A percentile compares a stretch with the other conserved stretches of the same genome.
Evolutionary conservation across 75 land plant species (phyloP).

Genomic region (Chamaecyparis obtusa): DNA sequence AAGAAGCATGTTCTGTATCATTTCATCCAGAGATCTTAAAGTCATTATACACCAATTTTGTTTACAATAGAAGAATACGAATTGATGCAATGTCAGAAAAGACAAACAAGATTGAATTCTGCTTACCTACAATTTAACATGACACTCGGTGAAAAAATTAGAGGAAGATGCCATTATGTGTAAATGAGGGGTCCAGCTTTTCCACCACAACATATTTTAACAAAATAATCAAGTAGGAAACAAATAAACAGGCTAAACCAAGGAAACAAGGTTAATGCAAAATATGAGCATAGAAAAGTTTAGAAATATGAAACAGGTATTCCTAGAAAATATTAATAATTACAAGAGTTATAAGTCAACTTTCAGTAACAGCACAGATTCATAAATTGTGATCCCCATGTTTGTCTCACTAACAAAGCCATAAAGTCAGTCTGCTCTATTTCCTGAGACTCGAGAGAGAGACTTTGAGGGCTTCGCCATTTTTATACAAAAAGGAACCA

Average conservation of each 20-base stretch:
- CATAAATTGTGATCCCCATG: background rate
- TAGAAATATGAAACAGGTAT: background rate
- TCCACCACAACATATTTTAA: background rate
- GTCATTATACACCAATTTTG: background rate
- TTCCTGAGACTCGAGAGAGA: no score
- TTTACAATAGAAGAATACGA: background rate
- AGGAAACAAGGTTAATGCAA: background rate
- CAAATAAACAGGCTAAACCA: background rate
- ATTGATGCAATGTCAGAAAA: background rate
- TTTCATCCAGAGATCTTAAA: slow-evolving; percentile 1
- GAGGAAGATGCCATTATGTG: background rate
- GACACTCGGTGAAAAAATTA: background rate
- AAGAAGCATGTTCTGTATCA: background rate
- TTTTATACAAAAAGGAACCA: no score
- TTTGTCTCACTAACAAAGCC: background rate
- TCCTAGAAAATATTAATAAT: background rate
- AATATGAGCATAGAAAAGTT: background rate
- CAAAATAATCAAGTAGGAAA: background rate
- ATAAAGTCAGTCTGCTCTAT: no score
- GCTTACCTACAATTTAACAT: background rate
- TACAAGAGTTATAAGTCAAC: background rate
- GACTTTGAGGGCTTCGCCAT: no score
- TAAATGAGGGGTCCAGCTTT: background rate
- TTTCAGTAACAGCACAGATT: no score
- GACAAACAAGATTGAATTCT: background rate